These are phyloP conservation scores for Coniochaeta sp. DNA, from an alignment of 2,329 filamentous ascomycete species.

Conservation along the genomic window DNA sequence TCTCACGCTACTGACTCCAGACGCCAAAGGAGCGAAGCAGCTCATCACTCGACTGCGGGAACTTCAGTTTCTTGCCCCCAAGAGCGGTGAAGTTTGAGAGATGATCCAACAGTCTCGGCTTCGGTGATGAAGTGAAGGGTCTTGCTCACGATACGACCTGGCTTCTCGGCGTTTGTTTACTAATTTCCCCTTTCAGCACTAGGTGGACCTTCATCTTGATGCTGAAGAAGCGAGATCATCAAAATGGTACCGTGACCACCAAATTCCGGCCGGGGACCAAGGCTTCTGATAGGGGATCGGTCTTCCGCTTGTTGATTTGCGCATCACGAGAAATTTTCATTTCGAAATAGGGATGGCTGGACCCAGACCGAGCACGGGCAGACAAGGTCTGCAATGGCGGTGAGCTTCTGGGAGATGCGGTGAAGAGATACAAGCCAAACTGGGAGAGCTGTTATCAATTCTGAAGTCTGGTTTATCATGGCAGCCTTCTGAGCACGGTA, in stretches of 20 bases:
- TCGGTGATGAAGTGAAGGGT: background rate
- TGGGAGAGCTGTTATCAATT: too few species aligned
- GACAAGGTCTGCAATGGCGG: background rate
- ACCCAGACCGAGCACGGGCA: background rate
- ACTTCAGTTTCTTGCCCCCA: too few species aligned
- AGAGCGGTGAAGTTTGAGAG: too few species aligned
- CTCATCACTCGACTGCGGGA: too few species aligned
- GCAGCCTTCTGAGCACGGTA: too few species aligned
- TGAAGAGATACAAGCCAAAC: background rate
- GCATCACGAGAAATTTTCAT: background rate
- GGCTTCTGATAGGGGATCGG: background rate
- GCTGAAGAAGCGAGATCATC: slow-evolving; percentile 1
- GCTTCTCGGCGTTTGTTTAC: background rate
- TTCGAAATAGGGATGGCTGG: background rate
- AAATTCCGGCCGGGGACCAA: background rate
- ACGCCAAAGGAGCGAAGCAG: too few species aligned
- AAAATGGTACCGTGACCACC: background rate
- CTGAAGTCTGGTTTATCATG: too few species aligned
- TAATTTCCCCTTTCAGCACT: background rate
- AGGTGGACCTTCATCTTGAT: background rate
- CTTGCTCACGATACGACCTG: background rate
- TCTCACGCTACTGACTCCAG: too few species aligned
- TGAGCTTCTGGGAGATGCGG: background rate
- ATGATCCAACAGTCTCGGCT: too few species aligned
- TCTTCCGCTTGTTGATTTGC: background rate